Conservation (phyloP, 768 basidiomycete species). For the Mrakia gelida region DNA sequence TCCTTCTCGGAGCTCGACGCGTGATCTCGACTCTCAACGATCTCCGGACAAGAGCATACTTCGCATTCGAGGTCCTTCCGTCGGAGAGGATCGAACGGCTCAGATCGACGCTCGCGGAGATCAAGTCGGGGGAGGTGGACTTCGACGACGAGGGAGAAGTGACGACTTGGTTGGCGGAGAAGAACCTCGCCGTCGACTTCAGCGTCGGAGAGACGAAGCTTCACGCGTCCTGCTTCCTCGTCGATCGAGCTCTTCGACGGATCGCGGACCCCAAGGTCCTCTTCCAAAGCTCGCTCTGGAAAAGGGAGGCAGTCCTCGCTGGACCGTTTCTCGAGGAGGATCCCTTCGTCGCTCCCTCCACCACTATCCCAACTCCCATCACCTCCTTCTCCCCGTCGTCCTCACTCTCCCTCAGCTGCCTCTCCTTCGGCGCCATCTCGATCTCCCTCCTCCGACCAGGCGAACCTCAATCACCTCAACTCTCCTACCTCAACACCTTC, state of each 20-base stretch:
- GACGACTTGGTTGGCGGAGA: not conserved
- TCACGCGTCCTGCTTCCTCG: not conserved
- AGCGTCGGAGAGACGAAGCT: not conserved
- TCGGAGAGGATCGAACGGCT: not conserved
- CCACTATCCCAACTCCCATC: not conserved
- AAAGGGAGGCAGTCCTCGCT: not conserved
- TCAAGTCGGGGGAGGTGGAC: not conserved
- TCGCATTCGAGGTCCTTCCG: not conserved
- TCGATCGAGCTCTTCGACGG: not conserved
- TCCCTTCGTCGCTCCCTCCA: not conserved
- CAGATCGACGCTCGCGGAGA: not conserved
- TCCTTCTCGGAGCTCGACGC: not conserved
- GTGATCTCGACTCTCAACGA: not conserved
- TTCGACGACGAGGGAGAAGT: not conserved
- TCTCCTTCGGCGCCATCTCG: not conserved
- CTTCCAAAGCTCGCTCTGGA: not conserved
- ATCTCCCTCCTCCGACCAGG: not conserved
- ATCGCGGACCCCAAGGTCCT: not conserved
- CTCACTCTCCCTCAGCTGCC: not conserved
- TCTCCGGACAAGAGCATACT: not conserved
- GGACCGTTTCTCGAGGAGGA: not conserved
- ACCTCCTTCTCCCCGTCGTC: no score
- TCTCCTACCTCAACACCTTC: slow-evolving; percentile 7
- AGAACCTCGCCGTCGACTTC: slow-evolving; percentile 5
- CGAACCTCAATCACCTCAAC: not conserved